Evolutionary conservation across 2,329 filamentous ascomycete species (phyloP), one percentile per base, ranked within the genome.

Genomic region (Seiridium unicorne): DNA sequence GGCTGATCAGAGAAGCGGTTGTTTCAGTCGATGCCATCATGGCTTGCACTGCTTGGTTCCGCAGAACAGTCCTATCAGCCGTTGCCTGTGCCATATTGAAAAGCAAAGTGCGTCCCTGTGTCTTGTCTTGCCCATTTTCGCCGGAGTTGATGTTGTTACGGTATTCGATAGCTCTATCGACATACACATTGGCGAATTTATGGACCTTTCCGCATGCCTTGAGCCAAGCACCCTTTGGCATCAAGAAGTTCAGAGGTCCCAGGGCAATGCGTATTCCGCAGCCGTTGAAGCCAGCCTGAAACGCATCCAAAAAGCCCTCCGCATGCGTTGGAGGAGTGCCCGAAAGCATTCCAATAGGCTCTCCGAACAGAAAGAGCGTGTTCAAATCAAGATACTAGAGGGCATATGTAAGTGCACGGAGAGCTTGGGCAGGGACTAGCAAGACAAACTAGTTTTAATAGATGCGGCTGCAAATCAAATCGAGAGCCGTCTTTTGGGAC

Each of bases 191-290:
- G 59, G 64, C 64, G 58, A 66, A 66, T 57, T 63, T 49, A 59
- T 65, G 64, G 48, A 66, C 64, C 44, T 65, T 66, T 38, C 60
- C 63, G 62, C 63, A 65, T 60, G 63, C 64, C 56, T 62, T 60
- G 56, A 66, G 64, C 64, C 64, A 66, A 54, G 64, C 55, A 59
- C 62, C 60, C 59, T 64, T 65, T 60, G 64, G 64, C 63, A 64
- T 60, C 54, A 66, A 59, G 60, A 65, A 64, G 62, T 59, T 64
- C 36, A 66, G 64, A 64, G 64, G 64, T 58, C 63, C 64, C 49
- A 66, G 60, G 54, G 64, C 64, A 57, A 64, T 66, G 58, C 63
- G 64, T 57, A 66, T 55, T 61, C 64, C 64, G 64, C 64, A 66
- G 54, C 64, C 64, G 48, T 62, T 65, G 59, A 65, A 60, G 60